phyloP scores from a whole-genome alignment of 371 early-diverging fungal genomes.

The Mucor irregularis region DNA sequence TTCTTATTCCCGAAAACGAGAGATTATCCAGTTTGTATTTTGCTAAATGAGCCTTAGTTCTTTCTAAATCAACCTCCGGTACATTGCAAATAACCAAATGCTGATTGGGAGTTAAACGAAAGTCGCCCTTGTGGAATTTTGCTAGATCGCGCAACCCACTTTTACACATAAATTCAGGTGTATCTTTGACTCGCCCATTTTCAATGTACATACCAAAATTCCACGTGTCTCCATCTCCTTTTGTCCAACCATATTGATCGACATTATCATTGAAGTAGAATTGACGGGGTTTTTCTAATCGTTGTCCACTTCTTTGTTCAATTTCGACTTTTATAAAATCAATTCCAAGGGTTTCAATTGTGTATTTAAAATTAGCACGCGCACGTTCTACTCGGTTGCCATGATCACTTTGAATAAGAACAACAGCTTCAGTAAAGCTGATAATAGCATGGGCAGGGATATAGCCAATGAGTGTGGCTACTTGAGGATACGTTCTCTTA shows the following conservation, averaged over 20 bases:
- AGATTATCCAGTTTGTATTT: slow-evolving; percentile 79
- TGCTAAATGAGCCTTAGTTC: slow-evolving; percentile 66
- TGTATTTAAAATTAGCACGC: slow-evolving; percentile 94
- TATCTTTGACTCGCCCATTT: slow-evolving; percentile 87
- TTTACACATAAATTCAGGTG: slow-evolving; percentile 69
- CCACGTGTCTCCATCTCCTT: slow-evolving; percentile 64
- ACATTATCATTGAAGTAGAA: slow-evolving; percentile 81
- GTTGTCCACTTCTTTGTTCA: slow-evolving; percentile 72
- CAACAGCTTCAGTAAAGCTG: slow-evolving; percentile 77
- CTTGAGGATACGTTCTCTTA: slow-evolving; percentile 88
- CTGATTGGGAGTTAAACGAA: slow-evolving; percentile 87
- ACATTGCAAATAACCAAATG: slow-evolving; percentile 79
- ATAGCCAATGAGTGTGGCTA: slow-evolving; percentile 77
- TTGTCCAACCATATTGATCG: slow-evolving; percentile 91
- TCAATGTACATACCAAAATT: slow-evolving; percentile 84
- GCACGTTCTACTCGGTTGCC: slow-evolving; percentile 93
- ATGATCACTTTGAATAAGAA: slow-evolving; percentile 86
- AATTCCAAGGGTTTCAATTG: slow-evolving; percentile 87
- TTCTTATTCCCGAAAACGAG: slow-evolving; percentile 72
- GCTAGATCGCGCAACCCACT: slow-evolving; percentile 81
- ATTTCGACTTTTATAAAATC: slow-evolving; percentile 85
- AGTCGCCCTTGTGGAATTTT: slow-evolving; percentile 68
- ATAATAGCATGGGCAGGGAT: slow-evolving; percentile 72
- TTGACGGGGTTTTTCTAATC: slow-evolving; percentile 58
- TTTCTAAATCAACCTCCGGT: slow-evolving; percentile 64